Evolutionary conservation across 2,329 filamentous ascomycete genomes (phyloP).

Genomic region (Colletotrichum liriopes): DNA sequence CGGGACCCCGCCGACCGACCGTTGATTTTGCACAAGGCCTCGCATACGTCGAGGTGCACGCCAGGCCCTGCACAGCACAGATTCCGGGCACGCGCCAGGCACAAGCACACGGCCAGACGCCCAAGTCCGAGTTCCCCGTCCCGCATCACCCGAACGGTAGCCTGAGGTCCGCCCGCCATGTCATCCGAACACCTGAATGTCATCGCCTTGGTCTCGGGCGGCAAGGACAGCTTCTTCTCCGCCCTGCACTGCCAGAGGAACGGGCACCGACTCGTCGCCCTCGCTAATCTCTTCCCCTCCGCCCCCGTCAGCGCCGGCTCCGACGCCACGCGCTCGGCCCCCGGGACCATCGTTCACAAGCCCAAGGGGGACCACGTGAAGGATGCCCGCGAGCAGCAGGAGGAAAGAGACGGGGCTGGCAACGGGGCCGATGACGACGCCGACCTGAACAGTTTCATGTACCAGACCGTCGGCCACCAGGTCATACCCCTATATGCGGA

Average conservation of each 20-base stretch:
- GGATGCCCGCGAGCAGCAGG: background rate
- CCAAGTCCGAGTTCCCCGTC: background rate
- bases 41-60: background rate
- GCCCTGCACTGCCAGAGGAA: conserved; percentile 91
- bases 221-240: conserved; percentile 97
- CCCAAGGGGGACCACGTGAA: conserved; percentile 14
- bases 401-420: conserved; percentile 12
- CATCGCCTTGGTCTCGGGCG: conserved; percentile 93
- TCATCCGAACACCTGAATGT: conserved; percentile 74
- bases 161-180: conserved; percentile 52
- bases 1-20: background rate
- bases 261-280: conserved; percentile 86
- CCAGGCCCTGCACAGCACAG: conserved; percentile 17
- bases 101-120: conserved; percentile 2
- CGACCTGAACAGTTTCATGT: conserved; percentile 98
- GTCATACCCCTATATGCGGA: conserved; percentile 87
- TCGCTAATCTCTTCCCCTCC: conserved; percentile 87
- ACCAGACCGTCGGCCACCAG: conserved; percentile 94
- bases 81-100: conserved; percentile 7
- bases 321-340: conserved; percentile 33
- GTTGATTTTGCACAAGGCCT: conserved; percentile 18
- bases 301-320: conserved; percentile 30
- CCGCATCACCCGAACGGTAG: conserved; percentile 1
- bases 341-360: conserved; percentile 27
- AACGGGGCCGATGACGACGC: conserved; percentile 48